Conservation (phyloP, 139 green algal genomes). For the Chlamydomonas sphaeroides region DNA sequence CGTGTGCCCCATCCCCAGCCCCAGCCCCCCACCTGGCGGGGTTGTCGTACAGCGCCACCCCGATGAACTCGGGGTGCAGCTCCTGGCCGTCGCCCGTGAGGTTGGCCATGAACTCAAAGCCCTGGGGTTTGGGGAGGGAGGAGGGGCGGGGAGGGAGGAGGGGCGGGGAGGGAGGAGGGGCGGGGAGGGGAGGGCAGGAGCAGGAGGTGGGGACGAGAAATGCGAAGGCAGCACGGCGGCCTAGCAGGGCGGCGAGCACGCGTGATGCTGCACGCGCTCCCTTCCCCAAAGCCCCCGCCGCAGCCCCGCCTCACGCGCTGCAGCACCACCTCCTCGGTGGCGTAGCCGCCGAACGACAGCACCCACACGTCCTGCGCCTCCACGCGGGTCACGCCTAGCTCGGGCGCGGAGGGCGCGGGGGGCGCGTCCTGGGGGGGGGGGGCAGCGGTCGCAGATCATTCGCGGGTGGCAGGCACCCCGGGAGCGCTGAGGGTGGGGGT, state of each 20-base stretch:
- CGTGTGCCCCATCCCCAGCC: too few relatives aligned
- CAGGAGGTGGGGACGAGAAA: too few relatives aligned
- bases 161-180: too few relatives aligned
- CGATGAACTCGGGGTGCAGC: slow-evolving; percentile 15
- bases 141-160: too few relatives aligned
- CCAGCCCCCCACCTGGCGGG: too few relatives aligned
- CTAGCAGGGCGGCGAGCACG: too few relatives aligned
- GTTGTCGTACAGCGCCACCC: slow-evolving; percentile 46
- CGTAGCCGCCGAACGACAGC: slow-evolving; percentile 34
- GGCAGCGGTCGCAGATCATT: too few relatives aligned
- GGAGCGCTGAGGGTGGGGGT: too few relatives aligned
- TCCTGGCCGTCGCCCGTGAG: slow-evolving; percentile 21
- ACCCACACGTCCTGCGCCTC: slow-evolving; percentile 41
- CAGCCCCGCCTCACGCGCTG: slow-evolving; percentile 2
- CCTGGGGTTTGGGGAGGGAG: neutral
- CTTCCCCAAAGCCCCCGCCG: too few relatives aligned
- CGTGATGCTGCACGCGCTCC: neutral
- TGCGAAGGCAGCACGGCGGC: too few relatives aligned
- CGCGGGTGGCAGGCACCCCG: too few relatives aligned
- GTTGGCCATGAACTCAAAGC: slow-evolving; percentile 36
- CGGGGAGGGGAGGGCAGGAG: too few relatives aligned
- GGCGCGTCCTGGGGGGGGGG: slow-evolving; percentile 13
- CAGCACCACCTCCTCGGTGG: slow-evolving; percentile 29
- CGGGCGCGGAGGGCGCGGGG: slow-evolving; percentile 4
- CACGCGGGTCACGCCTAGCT: slow-evolving; percentile 27